Evolutionary conservation across 345 rosid genomes (phyloP), one percentile per base, ranked within the genome.

Genomic region (Corymbia maculata): DNA sequence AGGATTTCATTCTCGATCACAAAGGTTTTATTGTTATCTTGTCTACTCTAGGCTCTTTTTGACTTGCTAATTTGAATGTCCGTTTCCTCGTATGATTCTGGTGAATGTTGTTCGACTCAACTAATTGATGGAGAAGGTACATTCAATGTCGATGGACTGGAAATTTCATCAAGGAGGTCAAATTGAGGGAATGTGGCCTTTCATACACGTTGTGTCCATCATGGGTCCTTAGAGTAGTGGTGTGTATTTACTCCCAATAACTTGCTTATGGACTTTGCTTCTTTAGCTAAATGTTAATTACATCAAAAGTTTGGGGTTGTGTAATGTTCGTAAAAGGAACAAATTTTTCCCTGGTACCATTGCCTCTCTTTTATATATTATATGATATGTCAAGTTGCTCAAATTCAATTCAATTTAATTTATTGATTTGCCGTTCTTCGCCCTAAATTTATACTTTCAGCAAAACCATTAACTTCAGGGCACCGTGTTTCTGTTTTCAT

Each of bases 191-290:
- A 88, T 94, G 98, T 86, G 99, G 99, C 36, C 92, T 97, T 88
- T 98, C 99, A 8, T 97, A 98, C 89, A 98, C 32, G 92, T 95
- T 51, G 99, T 95, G 89, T 94, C 99, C 61, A 98, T 97, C 89
- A 98, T 98, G 99, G 99, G 99, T 86, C 99, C 99, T 4, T 99
- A 96, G 89, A 97, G 98, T 90, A 98, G 99, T 68, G 99, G 99
- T 98, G 93, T 88, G 97, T 90, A 53, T 89, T 85, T 84, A 30
- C 53, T 57, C 86, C 59, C 51, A 26, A 61, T 61, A 49, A 42
- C 51, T 21, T 84, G 53, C 88, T 88, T 66, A 36, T 16, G 44
- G 86, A 85, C 9, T n/a, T 52, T 47, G 15, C 52, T 22, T 84
- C 49, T 47, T 24, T 64, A 28, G 36, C 75, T 64, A n/a, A 13